A percentile compares a stretch with the other conserved stretches of the same genome.
phyloP scores from a whole-genome alignment of 2,329 filamentous ascomycete species.

The Ophiocordyceps robertsii region DNA sequence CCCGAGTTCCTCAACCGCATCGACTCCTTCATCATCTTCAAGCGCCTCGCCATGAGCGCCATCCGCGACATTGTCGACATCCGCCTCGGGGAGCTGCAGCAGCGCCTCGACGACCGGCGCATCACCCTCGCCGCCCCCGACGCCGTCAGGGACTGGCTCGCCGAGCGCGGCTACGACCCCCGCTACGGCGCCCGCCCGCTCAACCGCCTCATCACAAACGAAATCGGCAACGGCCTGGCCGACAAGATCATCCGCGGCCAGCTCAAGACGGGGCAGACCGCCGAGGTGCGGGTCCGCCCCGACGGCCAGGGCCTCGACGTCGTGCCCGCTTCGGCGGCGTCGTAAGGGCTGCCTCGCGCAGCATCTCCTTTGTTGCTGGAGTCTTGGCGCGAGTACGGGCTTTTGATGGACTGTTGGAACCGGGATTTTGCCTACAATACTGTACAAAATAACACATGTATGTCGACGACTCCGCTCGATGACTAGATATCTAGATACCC shows the following conservation, averaged over 20 bases:
- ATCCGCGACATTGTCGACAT: slow-evolving; percentile 92
- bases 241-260: slow-evolving; percentile 85
- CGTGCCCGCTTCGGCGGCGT: slow-evolving; percentile 8
- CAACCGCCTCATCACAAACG: slow-evolving; percentile 78
- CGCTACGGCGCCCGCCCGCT: slow-evolving; percentile 82
- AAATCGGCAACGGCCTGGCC: slow-evolving; percentile 79
- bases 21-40: slow-evolving; percentile 95
- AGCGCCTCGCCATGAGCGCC: slow-evolving; percentile 63
- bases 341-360: neutral
- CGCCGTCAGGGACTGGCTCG: slow-evolving; percentile 73
- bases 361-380: too few species aligned
- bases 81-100: slow-evolving; percentile 70
- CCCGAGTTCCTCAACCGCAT: slow-evolving; percentile 96
- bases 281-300: slow-evolving; percentile 53
- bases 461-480: too few species aligned
- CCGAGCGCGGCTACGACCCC: slow-evolving; percentile 80
- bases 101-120: slow-evolving; percentile 69
- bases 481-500: too few species aligned
- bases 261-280: slow-evolving; percentile 62
- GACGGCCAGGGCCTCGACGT: slow-evolving; percentile 47
- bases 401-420: too few species aligned
- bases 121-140: slow-evolving; percentile 62
- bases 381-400: too few species aligned
- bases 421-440: too few species aligned
- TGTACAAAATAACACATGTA: too few species aligned